Percentiles rank a stretch among this genome's conserved stretches.
phyloP scores from a whole-genome alignment of 352 stramenopile species.

The Globisporangium abappressorium region DNA sequence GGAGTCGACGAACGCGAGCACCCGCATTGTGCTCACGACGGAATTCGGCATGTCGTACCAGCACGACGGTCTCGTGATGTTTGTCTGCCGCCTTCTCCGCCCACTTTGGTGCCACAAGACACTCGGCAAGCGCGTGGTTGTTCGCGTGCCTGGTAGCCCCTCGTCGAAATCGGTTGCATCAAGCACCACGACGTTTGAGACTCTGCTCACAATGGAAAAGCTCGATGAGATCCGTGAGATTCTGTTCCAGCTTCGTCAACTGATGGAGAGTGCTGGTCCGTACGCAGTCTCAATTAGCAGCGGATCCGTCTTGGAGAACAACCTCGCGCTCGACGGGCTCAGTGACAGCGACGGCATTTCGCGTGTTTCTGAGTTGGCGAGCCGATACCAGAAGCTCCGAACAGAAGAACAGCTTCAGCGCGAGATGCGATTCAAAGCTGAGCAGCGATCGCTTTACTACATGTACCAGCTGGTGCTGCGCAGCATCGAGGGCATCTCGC shows the following conservation, averaged over 20 bases:
- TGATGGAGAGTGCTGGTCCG: conserved; percentile 75
- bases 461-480: conserved; percentile 75
- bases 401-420: conserved; percentile 72
- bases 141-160: conserved; percentile 19
- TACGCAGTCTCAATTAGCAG: conserved; percentile 76
- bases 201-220: conserved; percentile 43
- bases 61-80: conserved; percentile 80
- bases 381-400: conserved; percentile 68
- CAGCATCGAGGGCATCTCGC: conserved; percentile 76
- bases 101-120: conserved; percentile 70
- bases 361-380: conserved; percentile 59
- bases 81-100: conserved; percentile 74
- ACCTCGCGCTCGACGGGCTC: conserved; percentile 38
- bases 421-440: conserved; percentile 74
- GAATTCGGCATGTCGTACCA: conserved; percentile 88
- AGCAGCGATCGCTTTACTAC: conserved; percentile 81
- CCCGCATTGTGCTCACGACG: conserved; percentile 80
- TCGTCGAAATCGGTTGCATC: conserved; percentile 19
- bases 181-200: conserved; percentile 33
- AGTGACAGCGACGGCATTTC: conserved; percentile 41
- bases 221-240: conserved; percentile 76
- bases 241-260: conserved; percentile 77
- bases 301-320: conserved; percentile 55
- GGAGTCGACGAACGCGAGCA: conserved; percentile 31
- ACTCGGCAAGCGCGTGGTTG: conserved; percentile 43